A percentile compares a stretch with the other conserved stretches of the same genome.
Conservation (phyloP, 768 basidiomycete species). For the Sarcodon sp. region DNA sequence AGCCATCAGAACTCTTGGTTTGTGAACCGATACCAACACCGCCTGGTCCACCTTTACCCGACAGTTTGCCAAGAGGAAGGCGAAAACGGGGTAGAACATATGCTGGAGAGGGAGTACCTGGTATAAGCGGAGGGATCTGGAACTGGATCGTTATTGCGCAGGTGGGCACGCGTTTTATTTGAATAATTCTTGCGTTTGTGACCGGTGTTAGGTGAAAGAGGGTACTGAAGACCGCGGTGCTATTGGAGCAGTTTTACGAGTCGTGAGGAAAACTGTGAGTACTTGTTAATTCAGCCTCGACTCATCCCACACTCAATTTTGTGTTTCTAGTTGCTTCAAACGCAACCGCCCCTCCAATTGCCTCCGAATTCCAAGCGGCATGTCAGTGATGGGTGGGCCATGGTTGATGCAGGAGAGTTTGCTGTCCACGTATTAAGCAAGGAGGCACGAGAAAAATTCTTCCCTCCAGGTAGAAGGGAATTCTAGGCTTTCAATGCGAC, state of each 20-base stretch:
- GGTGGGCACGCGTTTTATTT: constrained; percentile 22
- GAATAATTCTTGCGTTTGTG: neutral
- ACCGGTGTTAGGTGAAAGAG: constrained; percentile 52
- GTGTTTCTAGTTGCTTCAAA: constrained; percentile 38
- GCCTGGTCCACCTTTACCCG: constrained; percentile 49
- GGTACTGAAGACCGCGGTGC: constrained; percentile 72
- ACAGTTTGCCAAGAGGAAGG: constrained; percentile 41
- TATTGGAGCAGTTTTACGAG: constrained; percentile 60
- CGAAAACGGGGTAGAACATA: constrained; percentile 58
- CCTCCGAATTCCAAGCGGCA: constrained; percentile 51
- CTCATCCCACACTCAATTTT: neutral
- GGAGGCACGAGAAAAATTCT: constrained; percentile 57
- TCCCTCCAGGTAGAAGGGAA: constrained; percentile 19
- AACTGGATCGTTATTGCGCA: constrained; percentile 66
- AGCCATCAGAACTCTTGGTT: constrained; percentile 43
- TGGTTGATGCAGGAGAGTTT: constrained; percentile 74
- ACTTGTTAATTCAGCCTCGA: neutral
- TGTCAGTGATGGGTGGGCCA: constrained; percentile 64
- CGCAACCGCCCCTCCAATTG: constrained; percentile 44
- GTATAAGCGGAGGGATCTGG: constrained; percentile 52
- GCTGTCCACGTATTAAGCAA: constrained; percentile 67
- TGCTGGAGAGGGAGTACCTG: constrained; percentile 44
- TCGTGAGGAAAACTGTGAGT: constrained; percentile 60
- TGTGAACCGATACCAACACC: constrained; percentile 34
- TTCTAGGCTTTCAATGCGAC: neutral